phyloP scores from a whole-genome alignment of 2,329 filamentous ascomycete species.

The Fusarium redolens region DNA sequence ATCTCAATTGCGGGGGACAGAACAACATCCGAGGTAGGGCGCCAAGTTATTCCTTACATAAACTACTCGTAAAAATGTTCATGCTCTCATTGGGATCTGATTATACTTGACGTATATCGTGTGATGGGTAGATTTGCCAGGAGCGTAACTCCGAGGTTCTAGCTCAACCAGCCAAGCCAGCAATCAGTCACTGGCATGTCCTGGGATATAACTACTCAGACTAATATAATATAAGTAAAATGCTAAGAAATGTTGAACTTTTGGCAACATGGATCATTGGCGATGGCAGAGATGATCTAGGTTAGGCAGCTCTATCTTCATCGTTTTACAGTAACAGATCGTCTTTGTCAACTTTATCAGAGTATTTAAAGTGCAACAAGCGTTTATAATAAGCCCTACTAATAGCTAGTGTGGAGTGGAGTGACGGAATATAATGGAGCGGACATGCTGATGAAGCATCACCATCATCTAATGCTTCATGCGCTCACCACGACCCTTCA shows the following conservation, averaged over 20 bases:
- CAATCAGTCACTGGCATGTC: accelerated
- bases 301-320: not conserved
- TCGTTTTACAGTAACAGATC: accelerated
- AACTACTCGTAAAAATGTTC: accelerated
- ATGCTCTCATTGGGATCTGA: accelerated
- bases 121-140: accelerated
- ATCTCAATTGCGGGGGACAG: accelerated
- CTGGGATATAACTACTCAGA: accelerated
- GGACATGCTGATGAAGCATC: accelerated
- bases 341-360: accelerated
- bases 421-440: accelerated
- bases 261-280: accelerated
- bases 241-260: not conserved
- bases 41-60: accelerated
- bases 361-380: accelerated
- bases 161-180: accelerated
- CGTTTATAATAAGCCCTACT: accelerated
- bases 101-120: accelerated
- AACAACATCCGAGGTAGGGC: not conserved
- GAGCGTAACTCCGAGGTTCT: accelerated
- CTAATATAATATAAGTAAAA: accelerated
- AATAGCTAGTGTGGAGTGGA: not conserved
- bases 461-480: slow-evolving; percentile 10
- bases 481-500: slow-evolving; percentile 22
- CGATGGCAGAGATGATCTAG: accelerated